Percentiles rank a stretch among this genome's conserved stretches.
These are phyloP conservation scores for Mollisiaceae sp. DNA, from an alignment of 2,329 filamentous ascomycete species.

Conservation along the genomic window DNA sequence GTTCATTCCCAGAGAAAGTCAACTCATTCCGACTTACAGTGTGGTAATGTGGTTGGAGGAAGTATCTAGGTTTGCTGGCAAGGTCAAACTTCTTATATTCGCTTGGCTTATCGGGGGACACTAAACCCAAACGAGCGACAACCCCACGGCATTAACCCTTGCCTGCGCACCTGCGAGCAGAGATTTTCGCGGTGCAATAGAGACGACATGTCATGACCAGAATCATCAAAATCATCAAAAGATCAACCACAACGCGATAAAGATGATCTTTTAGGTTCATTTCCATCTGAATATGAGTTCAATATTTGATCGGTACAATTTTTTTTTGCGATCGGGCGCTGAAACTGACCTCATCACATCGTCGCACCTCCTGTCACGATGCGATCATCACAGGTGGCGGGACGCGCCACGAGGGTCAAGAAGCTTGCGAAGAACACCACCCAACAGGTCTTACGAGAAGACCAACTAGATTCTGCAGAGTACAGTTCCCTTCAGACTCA, in stretches of 20 bases:
- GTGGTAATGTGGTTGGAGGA: no score
- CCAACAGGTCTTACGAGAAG: constrained; percentile 73
- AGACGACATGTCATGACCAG: not conserved
- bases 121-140: no score
- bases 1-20: no score
- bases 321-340: constrained; percentile 31
- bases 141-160: no score
- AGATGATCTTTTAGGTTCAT: constrained; percentile 29
- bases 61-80: no score
- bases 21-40: no score
- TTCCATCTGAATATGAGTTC: constrained; percentile 38
- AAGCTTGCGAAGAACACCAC: constrained; percentile 58
- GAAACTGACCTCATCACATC: constrained; percentile 26
- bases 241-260: constrained; percentile 29
- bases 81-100: no score
- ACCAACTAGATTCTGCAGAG: constrained; percentile 84
- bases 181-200: constrained; percentile 1
- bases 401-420: constrained; percentile 51
- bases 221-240: constrained; percentile 37
- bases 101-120: no score
- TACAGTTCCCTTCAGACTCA: constrained; percentile 78
- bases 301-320: constrained; percentile 6
- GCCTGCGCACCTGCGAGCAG: not conserved
- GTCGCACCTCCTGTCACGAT: constrained; percentile 29
- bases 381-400: constrained; percentile 27